These are phyloP conservation scores for Dictyostelium capitatum DNA, from an alignment of 78 protist genomes.

Conservation along the genomic window DNA sequence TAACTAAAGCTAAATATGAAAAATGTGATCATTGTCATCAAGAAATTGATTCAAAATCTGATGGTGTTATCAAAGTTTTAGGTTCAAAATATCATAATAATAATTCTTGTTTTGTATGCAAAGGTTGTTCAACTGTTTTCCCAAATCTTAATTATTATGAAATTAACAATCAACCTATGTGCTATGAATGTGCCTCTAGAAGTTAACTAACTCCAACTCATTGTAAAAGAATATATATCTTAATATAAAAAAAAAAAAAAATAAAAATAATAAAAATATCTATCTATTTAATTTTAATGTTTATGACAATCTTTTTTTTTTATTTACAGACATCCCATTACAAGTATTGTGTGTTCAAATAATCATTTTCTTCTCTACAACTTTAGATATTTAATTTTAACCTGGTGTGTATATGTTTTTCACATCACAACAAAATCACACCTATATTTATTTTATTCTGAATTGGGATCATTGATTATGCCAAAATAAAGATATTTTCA, in stretches of 20 bases:
- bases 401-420: too few species aligned
- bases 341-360: too few species aligned
- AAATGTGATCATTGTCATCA: conserved; percentile 44
- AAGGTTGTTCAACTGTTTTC: conserved; percentile 39
- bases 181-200: conserved; percentile 68
- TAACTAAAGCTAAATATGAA: conserved; percentile 34
- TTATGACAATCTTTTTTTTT: too few species aligned
- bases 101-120: conserved; percentile 32
- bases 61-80: conserved; percentile 69
- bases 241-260: neutral
- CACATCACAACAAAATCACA: too few species aligned
- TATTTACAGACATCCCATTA: too few species aligned
- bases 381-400: too few species aligned
- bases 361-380: too few species aligned
- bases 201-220: neutral
- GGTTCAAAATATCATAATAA: conserved; percentile 60
- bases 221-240: neutral
- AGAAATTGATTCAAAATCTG: conserved; percentile 34
- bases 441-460: too few species aligned
- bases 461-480: too few species aligned
- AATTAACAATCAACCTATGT: conserved; percentile 23
- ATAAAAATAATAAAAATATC: neutral
- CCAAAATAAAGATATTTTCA: too few species aligned
- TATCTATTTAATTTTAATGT: too few species aligned
- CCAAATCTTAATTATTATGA: conserved; percentile 54